Evolutionary conservation across 2,329 filamentous ascomycete species (phyloP).

Genomic region (Aplosporella prunicola): DNA sequence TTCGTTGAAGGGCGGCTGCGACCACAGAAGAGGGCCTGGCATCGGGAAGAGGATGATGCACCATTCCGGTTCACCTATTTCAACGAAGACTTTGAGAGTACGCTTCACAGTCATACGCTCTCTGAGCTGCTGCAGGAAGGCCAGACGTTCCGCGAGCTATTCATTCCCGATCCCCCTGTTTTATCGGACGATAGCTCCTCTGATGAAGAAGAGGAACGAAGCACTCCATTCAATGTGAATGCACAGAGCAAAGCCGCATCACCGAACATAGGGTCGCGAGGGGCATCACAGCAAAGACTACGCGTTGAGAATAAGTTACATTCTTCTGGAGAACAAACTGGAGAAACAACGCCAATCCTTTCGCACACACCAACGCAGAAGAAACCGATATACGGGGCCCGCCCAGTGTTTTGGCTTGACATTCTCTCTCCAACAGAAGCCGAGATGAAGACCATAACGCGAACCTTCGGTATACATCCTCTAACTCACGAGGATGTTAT

Average conservation of each 20-base stretch:
- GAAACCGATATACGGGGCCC: conserved; percentile 52
- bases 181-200: conserved; percentile 53
- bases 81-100: conserved; percentile 92
- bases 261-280: not conserved
- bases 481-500: conserved; percentile 94
- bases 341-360: conserved; percentile 38
- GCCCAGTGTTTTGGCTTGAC: conserved; percentile 95
- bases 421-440: conserved; percentile 81
- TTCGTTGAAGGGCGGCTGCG: conserved; percentile 83
- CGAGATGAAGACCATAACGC: conserved; percentile 90
- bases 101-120: conserved; percentile 91
- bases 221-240: no score
- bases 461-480: conserved; percentile 91
- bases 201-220: conserved; percentile 52
- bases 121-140: conserved; percentile 85
- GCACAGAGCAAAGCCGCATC: conserved; percentile 3
- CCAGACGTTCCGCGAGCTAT: conserved; percentile 74
- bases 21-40: conserved; percentile 71
- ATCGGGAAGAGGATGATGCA: conserved; percentile 75
- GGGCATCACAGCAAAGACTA: conserved; percentile 5
- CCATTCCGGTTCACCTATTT: conserved; percentile 98
- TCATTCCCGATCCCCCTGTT: conserved; percentile 68
- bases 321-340: conserved; percentile 34
- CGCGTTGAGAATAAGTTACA: conserved; percentile 17
- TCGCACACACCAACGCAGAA: conserved; percentile 22